Evolutionary conservation across 2,329 filamentous ascomycete species (phyloP), one percentile per base, ranked within the genome.

Genomic region (Penicillium sclerotiorum): DNA sequence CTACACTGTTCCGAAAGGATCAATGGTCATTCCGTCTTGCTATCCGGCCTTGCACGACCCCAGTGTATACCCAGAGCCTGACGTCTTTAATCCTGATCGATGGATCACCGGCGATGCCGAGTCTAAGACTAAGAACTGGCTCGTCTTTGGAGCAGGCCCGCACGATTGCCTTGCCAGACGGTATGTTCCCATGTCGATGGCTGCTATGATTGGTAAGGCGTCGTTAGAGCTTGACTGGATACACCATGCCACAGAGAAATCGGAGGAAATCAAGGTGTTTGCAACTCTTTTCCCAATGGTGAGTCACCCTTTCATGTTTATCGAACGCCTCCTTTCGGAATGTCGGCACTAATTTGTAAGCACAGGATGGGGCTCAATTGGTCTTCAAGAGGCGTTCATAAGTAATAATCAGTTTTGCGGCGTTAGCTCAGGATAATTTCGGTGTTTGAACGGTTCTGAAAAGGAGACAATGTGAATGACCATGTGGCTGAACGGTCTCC

Each of bases 91-190:
- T 32, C 78, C 78, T 0, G 77, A 81, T 2, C 70, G 79, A 18
- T 81, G 78, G 78, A 77, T 81, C 23, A 68, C 76, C 0, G 78
- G 79, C 0, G 75, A 80, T 46, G 78, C 79, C 2, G 76, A 75
- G 53, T 65, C 68, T 8, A 76, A 80, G 60, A 78, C 72, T 0
- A 80, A 77, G 58, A 81, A 81, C 45, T 81, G 77, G 77, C 68
- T 81, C 1, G 78, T 81, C 0, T 81, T 81, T 56, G 79, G 79
- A 1, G 69, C 77, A 0, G 79, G 79, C 0, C 58, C 78, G 0
- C 79, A 81, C 52, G 75, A 80, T 20, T 81, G 78, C 50, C 66
- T 81, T 1, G 78, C 77, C 1, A 65, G 71, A 39, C 70, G 66
- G 44, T 81, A 80, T 50, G 77, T 81, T 12, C 78, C 75, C 9